Evolutionary conservation across 352 stramenopile species (phyloP).

Genomic region (Pythium guiyangense): DNA sequence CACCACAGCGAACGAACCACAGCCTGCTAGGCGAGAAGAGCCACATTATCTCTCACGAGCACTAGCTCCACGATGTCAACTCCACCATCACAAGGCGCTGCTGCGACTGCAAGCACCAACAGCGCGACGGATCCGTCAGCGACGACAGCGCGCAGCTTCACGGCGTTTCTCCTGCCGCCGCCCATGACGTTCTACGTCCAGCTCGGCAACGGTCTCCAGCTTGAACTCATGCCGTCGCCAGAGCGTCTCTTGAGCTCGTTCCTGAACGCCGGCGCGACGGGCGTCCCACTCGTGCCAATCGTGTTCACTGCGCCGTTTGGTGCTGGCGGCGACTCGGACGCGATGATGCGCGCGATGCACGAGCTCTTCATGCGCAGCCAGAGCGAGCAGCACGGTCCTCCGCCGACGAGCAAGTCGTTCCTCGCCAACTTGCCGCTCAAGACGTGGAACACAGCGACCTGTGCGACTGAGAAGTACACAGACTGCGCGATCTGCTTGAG

Average conservation of each 20-base stretch:
- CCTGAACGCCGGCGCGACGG: constrained; percentile 17
- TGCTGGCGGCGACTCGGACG: constrained; percentile 16
- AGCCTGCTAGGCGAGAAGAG: background rate
- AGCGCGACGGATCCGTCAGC: constrained; percentile 12
- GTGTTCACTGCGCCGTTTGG: background rate
- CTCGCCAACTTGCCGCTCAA: constrained; percentile 63
- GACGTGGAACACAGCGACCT: constrained; percentile 38
- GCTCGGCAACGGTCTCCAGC: constrained; percentile 44
- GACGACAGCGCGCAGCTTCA: constrained; percentile 13
- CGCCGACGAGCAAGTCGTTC: constrained; percentile 64
- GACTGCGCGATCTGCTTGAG: constrained; percentile 76
- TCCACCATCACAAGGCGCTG: background rate
- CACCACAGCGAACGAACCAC: background rate
- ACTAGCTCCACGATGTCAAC: constrained; percentile 13
- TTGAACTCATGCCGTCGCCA: constrained; percentile 45
- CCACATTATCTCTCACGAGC: background rate
- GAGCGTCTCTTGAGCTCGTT: constrained; percentile 31
- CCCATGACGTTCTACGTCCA: constrained; percentile 60
- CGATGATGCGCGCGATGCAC: constrained; percentile 40
- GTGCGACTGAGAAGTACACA: constrained; percentile 42
- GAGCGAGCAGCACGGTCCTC: constrained; percentile 51
- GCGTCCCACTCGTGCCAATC: constrained; percentile 1
- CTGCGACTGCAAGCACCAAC: constrained; percentile 1
- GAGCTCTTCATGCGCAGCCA: constrained; percentile 67
- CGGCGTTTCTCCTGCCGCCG: constrained; percentile 51